Evolutionary conservation across 2,329 filamentous ascomycete genomes (phyloP).

Genomic region (Sclerotinia spermophila): DNA sequence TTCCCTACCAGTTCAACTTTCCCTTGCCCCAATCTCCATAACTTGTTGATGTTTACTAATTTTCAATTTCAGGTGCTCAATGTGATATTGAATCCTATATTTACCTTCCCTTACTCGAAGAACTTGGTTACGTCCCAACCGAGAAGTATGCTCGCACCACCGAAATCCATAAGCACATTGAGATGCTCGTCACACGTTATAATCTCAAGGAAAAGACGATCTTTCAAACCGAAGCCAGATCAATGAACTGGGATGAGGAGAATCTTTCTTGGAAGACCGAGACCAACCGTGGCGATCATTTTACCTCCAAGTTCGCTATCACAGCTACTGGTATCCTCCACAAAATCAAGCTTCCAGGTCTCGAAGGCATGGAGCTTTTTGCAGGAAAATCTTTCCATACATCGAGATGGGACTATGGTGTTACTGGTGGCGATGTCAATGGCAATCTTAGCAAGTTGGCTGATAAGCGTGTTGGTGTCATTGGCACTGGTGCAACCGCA

Average conservation of each 20-base stretch:
- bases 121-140: slow-evolving; percentile 43
- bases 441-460: slow-evolving; percentile 38
- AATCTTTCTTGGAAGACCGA: slow-evolving; percentile 49
- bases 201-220: slow-evolving; percentile 53
- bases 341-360: slow-evolving; percentile 49
- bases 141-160: slow-evolving; percentile 57
- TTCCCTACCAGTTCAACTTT: neutral
- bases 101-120: slow-evolving; percentile 17
- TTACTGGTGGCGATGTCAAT: slow-evolving; percentile 30
- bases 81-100: slow-evolving; percentile 20
- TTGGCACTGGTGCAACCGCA: slow-evolving; percentile 58
- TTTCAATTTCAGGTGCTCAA: slow-evolving; percentile 49
- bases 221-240: slow-evolving; percentile 53
- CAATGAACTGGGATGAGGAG: slow-evolving; percentile 52
- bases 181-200: slow-evolving; percentile 50
- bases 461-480: slow-evolving; percentile 53
- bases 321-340: slow-evolving; percentile 59
- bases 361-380: slow-evolving; percentile 45
- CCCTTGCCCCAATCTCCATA: slow-evolving; percentile 14
- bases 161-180: slow-evolving; percentile 55
- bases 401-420: slow-evolving; percentile 58
- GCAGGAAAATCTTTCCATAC: slow-evolving; percentile 49
- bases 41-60: slow-evolving; percentile 53
- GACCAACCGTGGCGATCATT: slow-evolving; percentile 52
- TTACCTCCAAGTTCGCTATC: slow-evolving; percentile 52